A percentile compares a stretch with the other conserved stretches of the same genome.
phyloP scores from a whole-genome alignment of 768 basidiomycete genomes.

The Imleria badia region DNA sequence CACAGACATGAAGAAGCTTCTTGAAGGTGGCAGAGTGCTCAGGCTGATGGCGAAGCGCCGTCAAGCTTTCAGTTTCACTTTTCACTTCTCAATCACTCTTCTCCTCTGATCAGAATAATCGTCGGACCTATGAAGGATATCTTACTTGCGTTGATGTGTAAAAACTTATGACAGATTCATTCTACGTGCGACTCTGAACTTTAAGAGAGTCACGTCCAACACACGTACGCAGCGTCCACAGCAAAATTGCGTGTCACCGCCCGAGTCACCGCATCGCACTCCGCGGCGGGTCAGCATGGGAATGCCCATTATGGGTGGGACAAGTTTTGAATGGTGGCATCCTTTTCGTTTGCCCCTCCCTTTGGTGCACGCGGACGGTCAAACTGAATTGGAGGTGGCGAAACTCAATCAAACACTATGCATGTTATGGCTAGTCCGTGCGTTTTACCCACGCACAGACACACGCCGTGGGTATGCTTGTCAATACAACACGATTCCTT shows the following conservation, averaged over 20 bases:
- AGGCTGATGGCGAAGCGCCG: not conserved
- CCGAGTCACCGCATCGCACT: not conserved
- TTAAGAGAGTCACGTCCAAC: too few species aligned
- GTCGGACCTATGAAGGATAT: not conserved
- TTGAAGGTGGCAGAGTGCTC: not conserved
- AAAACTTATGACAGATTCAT: too few species aligned
- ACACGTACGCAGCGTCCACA: not conserved
- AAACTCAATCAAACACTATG: constrained; percentile 14
- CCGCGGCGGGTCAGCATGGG: constrained; percentile 1
- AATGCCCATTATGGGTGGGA: not conserved
- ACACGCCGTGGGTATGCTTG: constrained; percentile 2
- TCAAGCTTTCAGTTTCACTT: constrained; percentile 1
- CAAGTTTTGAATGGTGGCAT: not conserved
- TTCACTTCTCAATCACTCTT: not conserved
- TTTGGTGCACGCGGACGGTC: not conserved
- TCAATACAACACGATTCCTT: not conserved
- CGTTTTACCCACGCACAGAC: constrained; percentile 10
- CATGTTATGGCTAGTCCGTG: not conserved
- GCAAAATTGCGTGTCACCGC: not conserved
- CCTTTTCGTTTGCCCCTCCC: not conserved
- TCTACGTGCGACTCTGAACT: not conserved
- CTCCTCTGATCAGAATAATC: not conserved
- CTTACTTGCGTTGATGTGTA: not conserved
- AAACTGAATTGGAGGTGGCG: constrained; percentile 18
- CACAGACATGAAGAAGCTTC: not conserved